phyloP scores from a whole-genome alignment of 2,329 filamentous ascomycete genomes.

The Pseudopithomyces chartarum region DNA sequence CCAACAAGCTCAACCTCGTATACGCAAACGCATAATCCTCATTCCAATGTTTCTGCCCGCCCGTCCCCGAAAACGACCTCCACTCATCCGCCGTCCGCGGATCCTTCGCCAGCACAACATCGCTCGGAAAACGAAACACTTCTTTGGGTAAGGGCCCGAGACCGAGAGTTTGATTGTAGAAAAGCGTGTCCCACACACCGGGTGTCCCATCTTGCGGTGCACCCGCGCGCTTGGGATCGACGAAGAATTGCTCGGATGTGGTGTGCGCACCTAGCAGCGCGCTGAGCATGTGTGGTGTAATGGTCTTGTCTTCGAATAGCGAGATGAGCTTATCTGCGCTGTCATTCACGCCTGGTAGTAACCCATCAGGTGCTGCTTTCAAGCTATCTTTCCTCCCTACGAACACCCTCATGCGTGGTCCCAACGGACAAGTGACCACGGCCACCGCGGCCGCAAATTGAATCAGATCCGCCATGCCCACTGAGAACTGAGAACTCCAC shows the following conservation, averaged over 20 bases:
- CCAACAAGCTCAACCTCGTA: constrained; percentile 57
- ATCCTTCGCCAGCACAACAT: constrained; percentile 34
- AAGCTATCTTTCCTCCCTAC: constrained; percentile 37
- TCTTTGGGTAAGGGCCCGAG: constrained; percentile 24
- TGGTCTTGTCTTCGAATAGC: constrained; percentile 43
- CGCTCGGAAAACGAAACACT: constrained; percentile 36
- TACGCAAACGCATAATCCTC: constrained; percentile 55
- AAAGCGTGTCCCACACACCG: constrained; percentile 38
- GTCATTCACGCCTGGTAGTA: constrained; percentile 32
- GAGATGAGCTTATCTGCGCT: constrained; percentile 32
- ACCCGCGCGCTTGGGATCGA: constrained; percentile 22
- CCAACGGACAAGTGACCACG: constrained; percentile 31
- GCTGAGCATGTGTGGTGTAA: constrained; percentile 34
- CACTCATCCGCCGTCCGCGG: constrained; percentile 35
- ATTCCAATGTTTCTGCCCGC: constrained; percentile 29
- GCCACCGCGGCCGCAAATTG: constrained; percentile 31
- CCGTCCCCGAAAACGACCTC: constrained; percentile 12
- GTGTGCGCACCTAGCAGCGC: constrained; percentile 41
- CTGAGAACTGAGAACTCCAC: constrained; percentile 24
- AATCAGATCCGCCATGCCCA: constrained; percentile 41
- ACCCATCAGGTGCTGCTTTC: constrained; percentile 23
- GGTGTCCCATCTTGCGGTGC: constrained; percentile 38
- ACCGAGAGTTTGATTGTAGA: constrained; percentile 38
- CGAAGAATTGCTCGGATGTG: constrained; percentile 34
- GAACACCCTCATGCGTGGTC: constrained; percentile 36